Conservation (phyloP, 2,329 filamentous ascomycete genomes). For the Apiospora pterosperma region DNA sequence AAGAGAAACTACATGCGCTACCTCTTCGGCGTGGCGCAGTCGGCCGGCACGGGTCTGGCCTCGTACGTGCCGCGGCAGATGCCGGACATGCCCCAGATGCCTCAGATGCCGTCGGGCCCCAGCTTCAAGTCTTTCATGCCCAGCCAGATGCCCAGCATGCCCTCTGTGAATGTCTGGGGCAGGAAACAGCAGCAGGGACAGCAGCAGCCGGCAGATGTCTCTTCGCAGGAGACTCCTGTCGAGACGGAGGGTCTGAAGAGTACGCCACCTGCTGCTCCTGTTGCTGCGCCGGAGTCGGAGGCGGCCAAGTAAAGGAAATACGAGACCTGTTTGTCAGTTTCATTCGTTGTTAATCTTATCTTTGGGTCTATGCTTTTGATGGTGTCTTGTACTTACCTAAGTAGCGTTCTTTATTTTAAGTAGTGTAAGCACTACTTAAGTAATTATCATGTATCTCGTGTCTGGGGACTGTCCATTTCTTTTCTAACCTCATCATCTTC, state of each 20-base stretch:
- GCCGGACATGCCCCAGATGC: constrained; percentile 30
- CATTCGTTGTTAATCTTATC: neutral
- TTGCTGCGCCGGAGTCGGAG: neutral
- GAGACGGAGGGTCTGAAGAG: neutral
- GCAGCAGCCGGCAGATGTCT: neutral
- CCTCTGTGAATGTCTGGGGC: constrained; percentile 22
- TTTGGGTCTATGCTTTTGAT: neutral
- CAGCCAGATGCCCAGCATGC: constrained; percentile 30
- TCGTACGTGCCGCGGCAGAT: constrained; percentile 44
- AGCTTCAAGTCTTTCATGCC: constrained; percentile 30
- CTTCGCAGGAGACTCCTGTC: neutral
- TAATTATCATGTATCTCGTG: too few species aligned
- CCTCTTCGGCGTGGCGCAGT: constrained; percentile 46
- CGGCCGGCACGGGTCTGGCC: constrained; percentile 42
- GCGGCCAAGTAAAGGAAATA: neutral
- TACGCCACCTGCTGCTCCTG: neutral
- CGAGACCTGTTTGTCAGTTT: neutral
- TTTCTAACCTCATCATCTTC: too few species aligned
- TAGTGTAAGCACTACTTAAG: too few species aligned
- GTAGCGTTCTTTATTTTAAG: too few species aligned
- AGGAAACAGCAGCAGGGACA: constrained; percentile 1
- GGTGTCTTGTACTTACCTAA: too few species aligned
- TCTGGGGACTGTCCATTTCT: too few species aligned
- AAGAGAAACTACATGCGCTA: constrained; percentile 45
- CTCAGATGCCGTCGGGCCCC: constrained; percentile 24